These are phyloP conservation scores for Globisporangium uncinulatum DNA, from an alignment of 352 stramenopile genomes.

Conservation along the genomic window DNA sequence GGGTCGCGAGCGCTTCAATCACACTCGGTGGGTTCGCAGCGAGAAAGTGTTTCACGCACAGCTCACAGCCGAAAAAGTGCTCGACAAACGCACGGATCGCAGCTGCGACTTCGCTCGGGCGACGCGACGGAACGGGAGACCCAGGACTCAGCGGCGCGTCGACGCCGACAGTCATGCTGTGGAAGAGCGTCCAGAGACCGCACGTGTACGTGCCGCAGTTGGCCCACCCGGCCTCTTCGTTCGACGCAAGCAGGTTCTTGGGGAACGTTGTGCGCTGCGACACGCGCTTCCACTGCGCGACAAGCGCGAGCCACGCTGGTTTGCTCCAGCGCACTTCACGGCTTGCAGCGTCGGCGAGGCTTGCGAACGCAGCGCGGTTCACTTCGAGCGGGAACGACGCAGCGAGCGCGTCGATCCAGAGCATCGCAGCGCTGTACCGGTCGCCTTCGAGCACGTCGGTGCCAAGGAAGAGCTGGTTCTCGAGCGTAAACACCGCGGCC, in stretches of 20 bases:
- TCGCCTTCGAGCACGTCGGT: conserved; percentile 50
- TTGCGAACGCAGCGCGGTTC: conserved; percentile 49
- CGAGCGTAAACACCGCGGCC: conserved; percentile 58
- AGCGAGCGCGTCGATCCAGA: conserved; percentile 57
- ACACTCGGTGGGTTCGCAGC: conserved; percentile 50
- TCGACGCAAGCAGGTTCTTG: conserved; percentile 47
- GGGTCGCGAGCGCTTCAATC: conserved; percentile 33
- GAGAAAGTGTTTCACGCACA: conserved; percentile 73
- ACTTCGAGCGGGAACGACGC: conserved; percentile 57
- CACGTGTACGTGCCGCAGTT: conserved; percentile 79
- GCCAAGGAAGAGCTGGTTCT: conserved; percentile 74
- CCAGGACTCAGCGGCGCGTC: conserved; percentile 15
- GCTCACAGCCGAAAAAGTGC: conserved; percentile 81
- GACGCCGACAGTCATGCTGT: conserved; percentile 54
- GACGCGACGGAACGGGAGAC: conserved; percentile 25
- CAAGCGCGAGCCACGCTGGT: conserved; percentile 47
- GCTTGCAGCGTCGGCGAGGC: conserved; percentile 31
- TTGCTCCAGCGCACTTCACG: conserved; percentile 42
- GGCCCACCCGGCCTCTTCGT: conserved; percentile 39
- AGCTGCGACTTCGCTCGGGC: conserved; percentile 46
- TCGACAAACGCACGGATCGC: conserved; percentile 69
- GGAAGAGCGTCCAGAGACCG: conserved; percentile 78
- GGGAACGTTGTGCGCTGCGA: conserved; percentile 48
- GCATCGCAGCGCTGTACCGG: conserved; percentile 52
- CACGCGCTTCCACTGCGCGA: conserved; percentile 57